Conservation (phyloP, 2,329 filamentous ascomycete species). For the Colletotrichum somersetense region DNA sequence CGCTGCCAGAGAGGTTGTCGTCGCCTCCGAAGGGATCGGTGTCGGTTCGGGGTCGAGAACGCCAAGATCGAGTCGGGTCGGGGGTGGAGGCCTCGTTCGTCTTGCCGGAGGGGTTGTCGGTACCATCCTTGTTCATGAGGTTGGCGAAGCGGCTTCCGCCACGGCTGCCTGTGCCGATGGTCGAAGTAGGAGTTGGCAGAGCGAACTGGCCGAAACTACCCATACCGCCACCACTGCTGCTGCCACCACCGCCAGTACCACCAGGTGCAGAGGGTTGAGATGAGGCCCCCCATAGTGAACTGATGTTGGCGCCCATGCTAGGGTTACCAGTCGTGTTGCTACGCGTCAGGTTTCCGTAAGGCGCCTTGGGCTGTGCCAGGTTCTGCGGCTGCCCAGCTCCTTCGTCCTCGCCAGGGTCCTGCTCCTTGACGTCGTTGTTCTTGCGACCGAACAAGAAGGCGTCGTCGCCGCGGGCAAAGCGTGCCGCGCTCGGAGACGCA, state of each 20-base stretch:
- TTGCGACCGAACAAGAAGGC: slow-evolving; percentile 71
- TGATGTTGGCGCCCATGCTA: slow-evolving; percentile 55
- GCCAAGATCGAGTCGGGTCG: slow-evolving; percentile 64
- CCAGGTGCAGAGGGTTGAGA: slow-evolving; percentile 43
- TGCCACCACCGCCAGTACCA: slow-evolving; percentile 50
- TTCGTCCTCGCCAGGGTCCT: slow-evolving; percentile 60
- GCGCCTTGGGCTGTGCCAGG: slow-evolving; percentile 49
- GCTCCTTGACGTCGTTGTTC: slow-evolving; percentile 65
- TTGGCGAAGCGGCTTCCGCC: slow-evolving; percentile 89
- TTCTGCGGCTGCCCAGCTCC: slow-evolving; percentile 44
- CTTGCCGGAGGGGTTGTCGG: slow-evolving; percentile 70
- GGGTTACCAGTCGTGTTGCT: slow-evolving; percentile 66
- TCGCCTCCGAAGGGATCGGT: slow-evolving; percentile 85
- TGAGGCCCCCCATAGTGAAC: slow-evolving; percentile 59
- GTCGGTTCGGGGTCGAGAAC: slow-evolving; percentile 74
- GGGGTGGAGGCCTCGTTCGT: slow-evolving; percentile 59
- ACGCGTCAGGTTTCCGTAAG: slow-evolving; percentile 64
- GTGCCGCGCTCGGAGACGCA: slow-evolving; percentile 71
- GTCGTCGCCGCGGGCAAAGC: slow-evolving; percentile 73
- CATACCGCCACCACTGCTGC: slow-evolving; percentile 63
- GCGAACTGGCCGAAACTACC: slow-evolving; percentile 93
- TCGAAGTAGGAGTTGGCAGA: slow-evolving; percentile 67
- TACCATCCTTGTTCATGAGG: slow-evolving; percentile 81
- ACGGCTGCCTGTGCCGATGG: slow-evolving; percentile 72
- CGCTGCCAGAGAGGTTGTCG: slow-evolving; percentile 73